phyloP scores from a whole-genome alignment of 2,329 filamentous ascomycete genomes.

The Colletotrichum filicis region DNA sequence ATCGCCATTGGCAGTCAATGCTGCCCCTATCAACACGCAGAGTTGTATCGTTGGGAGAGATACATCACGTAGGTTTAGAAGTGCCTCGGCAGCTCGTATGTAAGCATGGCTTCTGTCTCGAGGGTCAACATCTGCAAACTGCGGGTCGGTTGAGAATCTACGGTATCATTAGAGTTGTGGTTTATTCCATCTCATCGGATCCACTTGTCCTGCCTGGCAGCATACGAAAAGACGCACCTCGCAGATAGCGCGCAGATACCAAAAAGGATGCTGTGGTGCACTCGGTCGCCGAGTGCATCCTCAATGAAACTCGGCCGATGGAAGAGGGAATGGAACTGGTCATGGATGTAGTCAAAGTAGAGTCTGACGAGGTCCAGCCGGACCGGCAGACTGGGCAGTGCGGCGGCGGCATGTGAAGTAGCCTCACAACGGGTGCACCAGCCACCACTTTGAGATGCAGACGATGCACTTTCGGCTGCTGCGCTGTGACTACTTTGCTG shows the following conservation, averaged over 20 bases:
- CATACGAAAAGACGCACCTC: slow-evolving; percentile 28
- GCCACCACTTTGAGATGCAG: slow-evolving; percentile 12
- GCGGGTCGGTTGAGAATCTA: slow-evolving; percentile 40
- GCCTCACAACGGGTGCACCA: slow-evolving; percentile 25
- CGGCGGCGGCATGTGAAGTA: slow-evolving; percentile 12
- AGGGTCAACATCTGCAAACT: slow-evolving; percentile 37
- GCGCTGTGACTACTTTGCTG: neutral
- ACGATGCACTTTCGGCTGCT: slow-evolving; percentile 6
- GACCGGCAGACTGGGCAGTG: slow-evolving; percentile 35
- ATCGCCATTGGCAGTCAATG: slow-evolving; percentile 48
- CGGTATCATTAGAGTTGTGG: neutral
- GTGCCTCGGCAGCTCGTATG: slow-evolving; percentile 37
- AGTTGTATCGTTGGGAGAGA: slow-evolving; percentile 50
- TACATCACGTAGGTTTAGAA: slow-evolving; percentile 48
- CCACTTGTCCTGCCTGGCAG: neutral
- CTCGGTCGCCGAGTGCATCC: slow-evolving; percentile 38
- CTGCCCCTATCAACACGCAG: slow-evolving; percentile 49
- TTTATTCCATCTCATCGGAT: neutral
- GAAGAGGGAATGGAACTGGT: slow-evolving; percentile 48
- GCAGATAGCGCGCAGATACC: slow-evolving; percentile 42
- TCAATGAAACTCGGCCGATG: slow-evolving; percentile 43
- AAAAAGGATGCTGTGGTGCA: slow-evolving; percentile 39
- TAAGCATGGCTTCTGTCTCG: slow-evolving; percentile 38
- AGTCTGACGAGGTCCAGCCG: slow-evolving; percentile 43
- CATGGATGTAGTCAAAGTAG: slow-evolving; percentile 48